A percentile compares a stretch with the other conserved stretches of the same genome.
These are phyloP conservation scores for Aspergillus udagawae DNA, from an alignment of 2,329 filamentous ascomycete species.

Conservation along the genomic window DNA sequence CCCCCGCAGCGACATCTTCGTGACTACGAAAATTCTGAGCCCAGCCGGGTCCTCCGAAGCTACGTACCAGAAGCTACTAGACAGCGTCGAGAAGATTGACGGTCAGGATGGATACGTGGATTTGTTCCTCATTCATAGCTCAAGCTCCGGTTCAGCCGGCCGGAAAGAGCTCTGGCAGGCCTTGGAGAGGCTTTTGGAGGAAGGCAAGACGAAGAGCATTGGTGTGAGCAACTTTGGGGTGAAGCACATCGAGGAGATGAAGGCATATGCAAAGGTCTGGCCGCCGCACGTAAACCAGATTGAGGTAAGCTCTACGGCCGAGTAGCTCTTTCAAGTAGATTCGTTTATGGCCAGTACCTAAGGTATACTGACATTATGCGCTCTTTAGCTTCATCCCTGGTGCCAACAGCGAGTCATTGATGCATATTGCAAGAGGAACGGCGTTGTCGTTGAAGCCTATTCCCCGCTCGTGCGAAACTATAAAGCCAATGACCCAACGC, in stretches of 20 bases:
- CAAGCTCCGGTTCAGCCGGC: conserved; percentile 51
- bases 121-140: conserved; percentile 66
- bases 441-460: conserved; percentile 53
- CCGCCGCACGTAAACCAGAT: conserved; percentile 72
- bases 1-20: conserved; percentile 54
- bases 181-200: conserved; percentile 57
- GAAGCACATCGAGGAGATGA: conserved; percentile 65
- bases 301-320: conserved; percentile 50
- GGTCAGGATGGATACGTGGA: conserved; percentile 62
- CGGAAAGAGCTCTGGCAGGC: conserved; percentile 63
- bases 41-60: conserved; percentile 52
- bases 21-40: conserved; percentile 66
- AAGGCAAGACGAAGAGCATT: conserved; percentile 61
- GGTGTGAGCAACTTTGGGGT: conserved; percentile 71
- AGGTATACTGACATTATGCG: conserved; percentile 12
- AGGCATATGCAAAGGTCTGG: conserved; percentile 60
- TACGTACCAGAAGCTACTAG: conserved; percentile 56
- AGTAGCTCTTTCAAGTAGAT: neutral
- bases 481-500: conserved; percentile 64
- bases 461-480: conserved; percentile 60
- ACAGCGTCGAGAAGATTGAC: conserved; percentile 61
- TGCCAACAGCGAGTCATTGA: conserved; percentile 60
- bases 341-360: neutral
- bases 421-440: conserved; percentile 50
- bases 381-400: conserved; percentile 64